Conservation (phyloP, 1,139 yeast species). For the Taphrina communis region DNA sequence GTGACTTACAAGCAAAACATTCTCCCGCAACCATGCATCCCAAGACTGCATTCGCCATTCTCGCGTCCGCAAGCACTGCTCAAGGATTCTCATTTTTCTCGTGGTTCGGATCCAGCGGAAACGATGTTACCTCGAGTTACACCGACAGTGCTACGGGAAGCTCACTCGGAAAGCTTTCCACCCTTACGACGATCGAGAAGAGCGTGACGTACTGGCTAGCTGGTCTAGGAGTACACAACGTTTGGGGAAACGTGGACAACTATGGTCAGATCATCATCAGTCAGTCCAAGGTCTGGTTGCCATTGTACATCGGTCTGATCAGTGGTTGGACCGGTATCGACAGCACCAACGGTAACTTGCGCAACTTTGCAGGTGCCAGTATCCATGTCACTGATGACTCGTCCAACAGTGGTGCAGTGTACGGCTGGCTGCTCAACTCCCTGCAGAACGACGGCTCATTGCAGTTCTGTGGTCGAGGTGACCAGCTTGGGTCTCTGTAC, state of each 20-base stretch:
- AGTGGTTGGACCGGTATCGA: constrained; percentile 14
- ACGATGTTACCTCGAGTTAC: constrained; percentile 1
- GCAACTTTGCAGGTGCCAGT: constrained; percentile 26
- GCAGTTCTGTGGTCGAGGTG: constrained; percentile 34
- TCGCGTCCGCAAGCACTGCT: background rate
- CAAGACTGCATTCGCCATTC: constrained; percentile 1
- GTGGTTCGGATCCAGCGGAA: background rate
- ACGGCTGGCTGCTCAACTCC: constrained; percentile 24
- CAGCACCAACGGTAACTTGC: constrained; percentile 16
- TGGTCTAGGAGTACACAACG: constrained; percentile 19
- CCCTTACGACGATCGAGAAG: constrained; percentile 4
- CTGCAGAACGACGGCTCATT: constrained; percentile 27
- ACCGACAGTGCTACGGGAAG: background rate
- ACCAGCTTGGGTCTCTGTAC: background rate
- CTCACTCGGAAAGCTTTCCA: background rate
- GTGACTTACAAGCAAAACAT: constrained; percentile 9
- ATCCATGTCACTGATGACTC: constrained; percentile 15
- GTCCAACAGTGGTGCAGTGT: constrained; percentile 10
- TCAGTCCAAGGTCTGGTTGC: constrained; percentile 7
- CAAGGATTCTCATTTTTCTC: background rate
- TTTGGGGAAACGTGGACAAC: constrained; percentile 26
- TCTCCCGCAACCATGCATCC: constrained; percentile 3
- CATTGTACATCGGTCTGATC: constrained; percentile 1
- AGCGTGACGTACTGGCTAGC: constrained; percentile 20
- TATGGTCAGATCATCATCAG: constrained; percentile 19